phyloP scores from a whole-genome alignment of 495 filamentous ascomycete genomes.

The Penicillium turbatum region DNA sequence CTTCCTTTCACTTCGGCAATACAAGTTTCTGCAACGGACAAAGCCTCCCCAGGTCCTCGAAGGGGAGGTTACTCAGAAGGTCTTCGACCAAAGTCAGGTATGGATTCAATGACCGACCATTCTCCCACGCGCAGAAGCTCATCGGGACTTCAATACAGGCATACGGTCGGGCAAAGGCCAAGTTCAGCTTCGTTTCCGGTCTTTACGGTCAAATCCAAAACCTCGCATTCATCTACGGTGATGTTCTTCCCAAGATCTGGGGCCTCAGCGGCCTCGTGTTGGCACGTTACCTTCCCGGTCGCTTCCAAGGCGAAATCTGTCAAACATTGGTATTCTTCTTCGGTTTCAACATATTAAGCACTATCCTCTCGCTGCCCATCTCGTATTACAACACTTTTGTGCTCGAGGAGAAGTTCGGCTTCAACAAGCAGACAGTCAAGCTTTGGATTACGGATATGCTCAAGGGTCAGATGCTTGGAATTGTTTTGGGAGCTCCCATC shows the following conservation, averaged over 20 bases:
- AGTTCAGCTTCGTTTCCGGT: slow-evolving; percentile 72
- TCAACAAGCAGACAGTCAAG: slow-evolving; percentile 93
- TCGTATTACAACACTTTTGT: slow-evolving; percentile 92
- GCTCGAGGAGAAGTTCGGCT: slow-evolving; percentile 93
- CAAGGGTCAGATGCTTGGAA: slow-evolving; percentile 79
- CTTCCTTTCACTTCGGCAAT: slow-evolving; percentile 81
- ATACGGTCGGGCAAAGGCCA: slow-evolving; percentile 92
- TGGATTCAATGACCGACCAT: not conserved
- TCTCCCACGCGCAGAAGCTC: slow-evolving; percentile 4
- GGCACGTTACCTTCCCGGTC: slow-evolving; percentile 63
- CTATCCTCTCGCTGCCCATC: slow-evolving; percentile 71
- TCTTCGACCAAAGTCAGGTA: slow-evolving; percentile 91
- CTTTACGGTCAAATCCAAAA: slow-evolving; percentile 85
- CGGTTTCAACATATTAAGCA: slow-evolving; percentile 74
- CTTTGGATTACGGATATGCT: slow-evolving; percentile 88
- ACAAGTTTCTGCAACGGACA: slow-evolving; percentile 72
- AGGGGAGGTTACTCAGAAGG: slow-evolving; percentile 80
- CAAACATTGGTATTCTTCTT: slow-evolving; percentile 92
- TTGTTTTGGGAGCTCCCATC: slow-evolving; percentile 77
- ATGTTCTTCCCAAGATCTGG: slow-evolving; percentile 90
- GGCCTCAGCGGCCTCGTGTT: slow-evolving; percentile 69
- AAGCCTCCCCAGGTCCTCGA: slow-evolving; percentile 79
- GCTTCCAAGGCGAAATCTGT: slow-evolving; percentile 86
- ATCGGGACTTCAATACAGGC: slow-evolving; percentile 45
- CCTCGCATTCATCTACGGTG: slow-evolving; percentile 79